Conservation (phyloP, 2,329 filamentous ascomycete species). For the Stenocarpella maydis region DNA sequence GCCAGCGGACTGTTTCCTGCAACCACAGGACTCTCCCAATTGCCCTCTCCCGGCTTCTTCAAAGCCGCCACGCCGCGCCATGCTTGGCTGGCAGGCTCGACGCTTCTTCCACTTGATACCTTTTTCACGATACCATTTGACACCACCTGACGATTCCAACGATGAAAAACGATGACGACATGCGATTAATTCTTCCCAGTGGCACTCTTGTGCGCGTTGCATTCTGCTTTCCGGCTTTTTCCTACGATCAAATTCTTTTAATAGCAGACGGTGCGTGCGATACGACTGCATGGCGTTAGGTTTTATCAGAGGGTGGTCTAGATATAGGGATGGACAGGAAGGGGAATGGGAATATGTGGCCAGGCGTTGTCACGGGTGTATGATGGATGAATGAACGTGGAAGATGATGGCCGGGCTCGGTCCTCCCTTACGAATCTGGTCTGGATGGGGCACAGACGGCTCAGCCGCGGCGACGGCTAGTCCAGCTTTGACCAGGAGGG, state of each 20-base stretch:
- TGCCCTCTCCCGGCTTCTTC: neutral
- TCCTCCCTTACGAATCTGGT: slow-evolving; percentile 2
- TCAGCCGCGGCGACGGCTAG: slow-evolving; percentile 17
- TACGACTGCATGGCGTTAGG: slow-evolving; percentile 31
- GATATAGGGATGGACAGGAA: slow-evolving; percentile 24
- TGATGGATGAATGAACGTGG: slow-evolving; percentile 19
- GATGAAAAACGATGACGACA: slow-evolving; percentile 29
- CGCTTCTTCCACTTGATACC: slow-evolving; percentile 30
- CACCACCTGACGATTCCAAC: slow-evolving; percentile 31
- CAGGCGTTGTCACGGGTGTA: slow-evolving; percentile 12
- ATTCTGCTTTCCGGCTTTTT: slow-evolving; percentile 18
- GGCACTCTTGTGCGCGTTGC: slow-evolving; percentile 26
- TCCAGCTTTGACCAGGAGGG: slow-evolving; percentile 16
- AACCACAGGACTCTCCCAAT: slow-evolving; percentile 1
- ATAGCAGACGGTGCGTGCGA: slow-evolving; percentile 23
- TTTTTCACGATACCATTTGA: slow-evolving; percentile 33
- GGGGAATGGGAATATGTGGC: neutral
- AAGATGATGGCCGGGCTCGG: slow-evolving; percentile 19
- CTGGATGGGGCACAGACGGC: neutral
- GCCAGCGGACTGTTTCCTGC: slow-evolving; percentile 10
- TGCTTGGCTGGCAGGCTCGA: neutral
- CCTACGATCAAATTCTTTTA: slow-evolving; percentile 29
- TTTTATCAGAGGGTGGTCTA: slow-evolving; percentile 14
- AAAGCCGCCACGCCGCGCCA: neutral
- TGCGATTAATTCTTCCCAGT: slow-evolving; percentile 24